Conservation (phyloP, 805 yeast species). For the Spathaspora boniae region DNA sequence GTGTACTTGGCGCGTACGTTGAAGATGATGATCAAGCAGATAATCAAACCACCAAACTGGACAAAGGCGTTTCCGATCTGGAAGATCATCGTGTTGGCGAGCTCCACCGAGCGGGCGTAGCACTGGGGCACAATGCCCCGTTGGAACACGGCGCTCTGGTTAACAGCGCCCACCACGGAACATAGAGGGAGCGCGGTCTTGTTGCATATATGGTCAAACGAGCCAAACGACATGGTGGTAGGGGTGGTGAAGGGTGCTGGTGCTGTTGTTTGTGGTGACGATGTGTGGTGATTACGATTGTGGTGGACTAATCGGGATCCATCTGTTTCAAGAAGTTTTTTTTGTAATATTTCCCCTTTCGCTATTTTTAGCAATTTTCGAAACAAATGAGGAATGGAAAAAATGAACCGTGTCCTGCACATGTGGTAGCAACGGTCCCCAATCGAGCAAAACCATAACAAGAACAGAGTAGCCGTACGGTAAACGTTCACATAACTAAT, state of each 20-base stretch:
- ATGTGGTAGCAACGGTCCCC: too few species aligned
- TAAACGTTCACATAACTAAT: too few species aligned
- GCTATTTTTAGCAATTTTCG: too few species aligned
- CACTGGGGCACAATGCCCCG: constrained; percentile 73
- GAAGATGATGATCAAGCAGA: constrained; percentile 67
- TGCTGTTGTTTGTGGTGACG: too few species aligned
- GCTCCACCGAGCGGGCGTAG: constrained; percentile 78
- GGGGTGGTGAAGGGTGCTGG: too few species aligned
- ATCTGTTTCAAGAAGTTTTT: too few species aligned
- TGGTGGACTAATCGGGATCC: not conserved
- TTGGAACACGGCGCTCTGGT: constrained; percentile 28
- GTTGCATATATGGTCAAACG: constrained; percentile 58
- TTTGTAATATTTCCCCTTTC: too few species aligned
- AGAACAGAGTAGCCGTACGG: too few species aligned
- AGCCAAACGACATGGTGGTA: constrained; percentile 64
- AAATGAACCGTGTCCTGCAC: too few species aligned
- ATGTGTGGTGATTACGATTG: not conserved
- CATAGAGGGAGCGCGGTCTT: constrained; percentile 78
- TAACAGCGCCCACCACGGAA: constrained; percentile 60
- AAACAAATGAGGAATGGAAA: too few species aligned
- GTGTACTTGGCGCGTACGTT: constrained; percentile 83
- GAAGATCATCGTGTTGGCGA: constrained; percentile 90
- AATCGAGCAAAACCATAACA: too few species aligned
- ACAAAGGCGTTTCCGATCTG: constrained; percentile 85
- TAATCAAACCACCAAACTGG: constrained; percentile 68